Evolutionary conservation across 2,329 filamentous ascomycete species (phyloP), one percentile per base, ranked within the genome.

Genomic region (Aureobasidium musti): DNA sequence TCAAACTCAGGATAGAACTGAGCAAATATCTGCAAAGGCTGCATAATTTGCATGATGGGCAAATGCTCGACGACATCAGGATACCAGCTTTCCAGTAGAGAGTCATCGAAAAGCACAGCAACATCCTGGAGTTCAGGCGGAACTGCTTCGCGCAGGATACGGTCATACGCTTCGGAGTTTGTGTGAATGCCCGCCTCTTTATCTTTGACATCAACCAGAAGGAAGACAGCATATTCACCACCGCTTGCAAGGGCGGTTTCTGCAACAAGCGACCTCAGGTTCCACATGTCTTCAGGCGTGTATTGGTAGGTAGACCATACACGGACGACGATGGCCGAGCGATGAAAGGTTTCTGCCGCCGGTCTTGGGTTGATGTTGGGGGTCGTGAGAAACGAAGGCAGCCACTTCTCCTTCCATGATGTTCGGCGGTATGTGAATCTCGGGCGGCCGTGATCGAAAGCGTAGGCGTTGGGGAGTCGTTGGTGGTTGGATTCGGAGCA

Each of bases 1-100:
- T 92, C 89, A 70, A 90, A 94, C 71, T 92, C 87, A 0, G 89
- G 89, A 72, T 91, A 88, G 65, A 90, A 88, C 71, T 89, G 83
- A 66, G 86, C 86, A 72, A 92, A 91, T 74, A 88, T 87, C 74
- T 92, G 90, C 1, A 91, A 82, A 5, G 88, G 88, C 68, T 71
- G 69, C 69, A 90, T 81, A 81, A 88, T 90, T 73, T 90, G 88
- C 76, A 77, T 80, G 69, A 69, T 79, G 77, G 37, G 79, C 77
- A 67, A 77, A 76, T 76, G 79, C 65, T 80, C 78, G 35, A 71
- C 74, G 39, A 81, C 76, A 33, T 79, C 74, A 8, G 78, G 77
- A 69, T 82, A 82, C 76, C 79, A 79, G 13, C 70, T 82, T 73
- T 76, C 74, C 67, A 80, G 78, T n/a, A 80, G 76, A 14, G 76